A percentile compares a stretch with the other conserved stretches of the same genome.
Conservation (phyloP, 2,329 filamentous ascomycete genomes). For the Fusarium oxysporum region DNA sequence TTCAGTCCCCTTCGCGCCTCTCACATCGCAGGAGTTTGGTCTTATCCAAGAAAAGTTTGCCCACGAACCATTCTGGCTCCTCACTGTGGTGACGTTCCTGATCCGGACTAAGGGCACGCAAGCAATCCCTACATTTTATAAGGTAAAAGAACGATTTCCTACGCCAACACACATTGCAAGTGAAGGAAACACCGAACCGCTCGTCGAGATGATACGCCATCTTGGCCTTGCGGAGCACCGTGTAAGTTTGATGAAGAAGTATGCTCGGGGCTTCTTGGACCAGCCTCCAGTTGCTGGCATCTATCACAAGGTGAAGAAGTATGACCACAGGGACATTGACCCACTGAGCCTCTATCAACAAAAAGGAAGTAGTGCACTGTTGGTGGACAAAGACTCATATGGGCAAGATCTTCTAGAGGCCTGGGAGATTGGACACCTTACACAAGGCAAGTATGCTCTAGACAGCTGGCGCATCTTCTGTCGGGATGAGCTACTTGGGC, state of each 20-base stretch:
- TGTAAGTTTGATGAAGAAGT: conserved; percentile 73
- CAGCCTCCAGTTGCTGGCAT: conserved; percentile 69
- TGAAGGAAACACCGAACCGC: conserved; percentile 60
- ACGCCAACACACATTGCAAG: conserved; percentile 71
- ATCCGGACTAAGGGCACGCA: conserved; percentile 81
- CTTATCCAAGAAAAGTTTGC: conserved; percentile 86
- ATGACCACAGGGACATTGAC: conserved; percentile 53
- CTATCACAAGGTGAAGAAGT: conserved; percentile 65
- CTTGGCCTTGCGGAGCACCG: conserved; percentile 79
- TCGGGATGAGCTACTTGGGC: conserved; percentile 77
- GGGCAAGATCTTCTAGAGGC: conserved; percentile 53
- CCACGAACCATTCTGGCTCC: conserved; percentile 79
- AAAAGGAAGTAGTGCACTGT: neutral
- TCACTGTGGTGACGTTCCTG: conserved; percentile 86
- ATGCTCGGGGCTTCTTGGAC: conserved; percentile 76
- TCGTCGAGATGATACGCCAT: conserved; percentile 72
- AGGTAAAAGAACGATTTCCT: conserved; percentile 75
- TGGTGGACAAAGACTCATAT: conserved; percentile 4
- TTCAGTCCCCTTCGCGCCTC: conserved; percentile 73
- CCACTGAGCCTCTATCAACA: conserved; percentile 1
- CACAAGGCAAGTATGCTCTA: conserved; percentile 83
- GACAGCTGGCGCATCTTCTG: conserved; percentile 97
- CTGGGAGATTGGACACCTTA: conserved; percentile 90
- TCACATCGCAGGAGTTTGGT: conserved; percentile 74
- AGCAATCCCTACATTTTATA: conserved; percentile 81